These are phyloP conservation scores for Chlamydomonas sp. DNA, from an alignment of 139 green algal species.

Conservation along the genomic window DNA sequence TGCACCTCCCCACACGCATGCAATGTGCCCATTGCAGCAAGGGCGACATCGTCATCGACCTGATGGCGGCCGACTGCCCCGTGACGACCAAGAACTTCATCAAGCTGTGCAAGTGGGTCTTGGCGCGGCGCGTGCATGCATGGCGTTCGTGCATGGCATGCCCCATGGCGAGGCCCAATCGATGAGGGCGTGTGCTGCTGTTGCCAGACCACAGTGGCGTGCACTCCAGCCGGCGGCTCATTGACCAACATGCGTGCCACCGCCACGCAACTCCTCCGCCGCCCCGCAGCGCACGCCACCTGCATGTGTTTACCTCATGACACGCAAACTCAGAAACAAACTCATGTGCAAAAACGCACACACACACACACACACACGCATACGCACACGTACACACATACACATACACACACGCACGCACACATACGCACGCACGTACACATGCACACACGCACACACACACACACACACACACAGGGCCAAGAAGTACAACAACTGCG, in stretches of 20 bases:
- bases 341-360: neutral
- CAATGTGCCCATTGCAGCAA: too few species aligned
- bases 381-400: neutral
- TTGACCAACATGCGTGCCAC: too few species aligned
- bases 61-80: slow-evolving; percentile 78
- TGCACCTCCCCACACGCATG: too few species aligned
- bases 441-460: neutral
- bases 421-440: neutral
- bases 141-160: neutral
- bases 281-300: too few species aligned
- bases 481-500: slow-evolving; percentile 90
- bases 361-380: neutral
- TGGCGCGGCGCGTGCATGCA: neutral
- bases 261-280: too few species aligned
- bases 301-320: too few species aligned
- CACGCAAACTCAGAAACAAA: neutral
- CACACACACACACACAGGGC: slow-evolving; percentile 43
- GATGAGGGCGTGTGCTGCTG: too few species aligned
- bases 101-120: slow-evolving; percentile 86
- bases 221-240: too few species aligned
- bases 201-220: too few species aligned
- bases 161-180: too few species aligned
- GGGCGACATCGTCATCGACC: slow-evolving; percentile 90
- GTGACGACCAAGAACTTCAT: slow-evolving; percentile 84
- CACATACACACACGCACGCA: too few species aligned